A percentile compares a stretch with the other conserved stretches of the same genome.
Conservation (phyloP, 768 basidiomycete genomes). For the Mycena metata region DNA sequence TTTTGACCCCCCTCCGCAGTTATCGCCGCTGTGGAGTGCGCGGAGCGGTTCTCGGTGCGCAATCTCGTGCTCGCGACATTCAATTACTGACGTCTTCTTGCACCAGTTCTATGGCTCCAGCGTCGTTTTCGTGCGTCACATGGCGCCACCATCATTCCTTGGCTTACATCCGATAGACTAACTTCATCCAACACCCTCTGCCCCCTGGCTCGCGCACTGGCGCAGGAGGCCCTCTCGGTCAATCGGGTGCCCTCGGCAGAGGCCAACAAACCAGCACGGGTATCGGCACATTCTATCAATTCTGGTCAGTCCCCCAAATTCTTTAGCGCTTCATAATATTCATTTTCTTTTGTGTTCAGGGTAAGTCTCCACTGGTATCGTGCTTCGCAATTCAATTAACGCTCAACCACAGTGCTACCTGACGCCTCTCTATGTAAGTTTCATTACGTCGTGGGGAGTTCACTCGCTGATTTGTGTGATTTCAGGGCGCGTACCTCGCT, state of each 20-base stretch:
- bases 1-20: slow-evolving; percentile 51
- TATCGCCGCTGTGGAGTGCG: slow-evolving; percentile 76
- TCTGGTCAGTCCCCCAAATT: slow-evolving; percentile 59
- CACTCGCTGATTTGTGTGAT: no score
- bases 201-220: slow-evolving; percentile 77
- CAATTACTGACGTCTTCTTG: background rate
- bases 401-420: slow-evolving; percentile 69
- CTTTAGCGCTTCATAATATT: background rate
- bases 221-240: slow-evolving; percentile 64
- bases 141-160: slow-evolving; percentile 36
- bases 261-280: slow-evolving; percentile 83
- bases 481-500: slow-evolving; percentile 74
- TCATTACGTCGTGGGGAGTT: no score
- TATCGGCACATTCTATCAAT: slow-evolving; percentile 77
- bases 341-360: background rate
- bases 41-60: slow-evolving; percentile 79
- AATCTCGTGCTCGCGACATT: background rate
- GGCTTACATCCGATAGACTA: slow-evolving; percentile 52
- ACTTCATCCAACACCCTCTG: slow-evolving; percentile 81
- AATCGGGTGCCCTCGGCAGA: slow-evolving; percentile 76
- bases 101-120: slow-evolving; percentile 33
- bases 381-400: slow-evolving; percentile 74
- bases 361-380: slow-evolving; percentile 15
- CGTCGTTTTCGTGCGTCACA: slow-evolving; percentile 29
- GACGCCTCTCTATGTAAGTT: slow-evolving; percentile 62